phyloP scores from a whole-genome alignment of 345 rosid genomes.

The Viola odorata region DNA sequence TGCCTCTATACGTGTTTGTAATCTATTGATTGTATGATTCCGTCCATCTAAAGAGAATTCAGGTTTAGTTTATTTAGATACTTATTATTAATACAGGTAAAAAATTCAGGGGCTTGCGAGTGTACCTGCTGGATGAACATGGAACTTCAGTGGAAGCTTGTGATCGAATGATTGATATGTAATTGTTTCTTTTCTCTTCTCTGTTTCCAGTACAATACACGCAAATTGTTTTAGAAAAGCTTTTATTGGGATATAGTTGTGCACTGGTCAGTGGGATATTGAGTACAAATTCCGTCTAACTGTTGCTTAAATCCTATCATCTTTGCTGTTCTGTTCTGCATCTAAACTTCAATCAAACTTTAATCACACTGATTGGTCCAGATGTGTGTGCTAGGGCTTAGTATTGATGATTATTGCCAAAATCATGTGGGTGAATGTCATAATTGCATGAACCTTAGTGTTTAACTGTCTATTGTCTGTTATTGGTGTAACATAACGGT shows the following conservation, averaged over 20 bases:
- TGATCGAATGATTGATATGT: conserved; percentile 68
- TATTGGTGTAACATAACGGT: background rate
- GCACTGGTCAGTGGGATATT: background rate
- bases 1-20: too few relatives aligned
- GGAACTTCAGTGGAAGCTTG: conserved; percentile 71
- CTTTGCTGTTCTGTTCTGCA: background rate
- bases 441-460: background rate
- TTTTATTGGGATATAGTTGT: background rate
- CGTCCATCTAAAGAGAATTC: too few relatives aligned
- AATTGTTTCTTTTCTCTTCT: conserved; percentile 9
- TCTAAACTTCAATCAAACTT: background rate
- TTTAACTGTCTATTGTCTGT: background rate
- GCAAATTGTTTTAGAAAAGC: too few relatives aligned
- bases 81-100: too few relatives aligned
- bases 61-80: too few relatives aligned
- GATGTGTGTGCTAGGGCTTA: too few relatives aligned
- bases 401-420: too few relatives aligned
- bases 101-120: conserved; percentile 74
- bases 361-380: too few relatives aligned
- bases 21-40: too few relatives aligned
- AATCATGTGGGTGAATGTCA: background rate
- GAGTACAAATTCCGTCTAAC: background rate
- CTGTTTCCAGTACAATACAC: too few relatives aligned
- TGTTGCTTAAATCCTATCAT: too few relatives aligned
- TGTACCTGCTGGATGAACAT: conserved; percentile 83